Percentiles rank a stretch among this genome's conserved stretches.
These are phyloP conservation scores for Pichia pseudocactophila DNA, from an alignment of 805 yeast genomes.

Conservation along the genomic window DNA sequence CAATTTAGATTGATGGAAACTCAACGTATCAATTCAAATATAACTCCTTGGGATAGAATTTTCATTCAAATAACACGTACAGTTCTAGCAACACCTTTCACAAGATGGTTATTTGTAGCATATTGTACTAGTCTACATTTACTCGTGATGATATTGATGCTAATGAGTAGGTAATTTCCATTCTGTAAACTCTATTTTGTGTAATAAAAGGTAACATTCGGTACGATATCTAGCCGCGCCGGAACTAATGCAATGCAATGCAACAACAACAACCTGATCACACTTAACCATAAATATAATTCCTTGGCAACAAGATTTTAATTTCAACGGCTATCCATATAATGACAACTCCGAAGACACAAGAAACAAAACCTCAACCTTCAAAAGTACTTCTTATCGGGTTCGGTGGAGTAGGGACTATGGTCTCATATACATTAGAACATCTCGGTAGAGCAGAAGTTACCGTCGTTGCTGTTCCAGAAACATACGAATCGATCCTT, in stretches of 20 bases:
- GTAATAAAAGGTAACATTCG: too few species aligned
- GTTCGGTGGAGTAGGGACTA: conserved; percentile 77
- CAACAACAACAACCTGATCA: too few species aligned
- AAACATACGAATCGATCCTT: conserved; percentile 22
- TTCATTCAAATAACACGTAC: conserved; percentile 64
- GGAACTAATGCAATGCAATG: too few species aligned
- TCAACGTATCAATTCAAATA: conserved; percentile 59
- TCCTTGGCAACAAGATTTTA: too few species aligned
- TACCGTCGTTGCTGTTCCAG: conserved; percentile 47
- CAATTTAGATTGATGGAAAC: conserved; percentile 71
- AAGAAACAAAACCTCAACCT: background rate
- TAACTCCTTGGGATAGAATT: conserved; percentile 74
- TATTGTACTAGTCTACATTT: conserved; percentile 73
- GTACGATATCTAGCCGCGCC: too few species aligned
- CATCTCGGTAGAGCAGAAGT: conserved; percentile 38
- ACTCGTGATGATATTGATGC: conserved; percentile 54
- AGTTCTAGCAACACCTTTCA: conserved; percentile 62
- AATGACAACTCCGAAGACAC: too few species aligned
- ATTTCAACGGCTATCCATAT: too few species aligned
- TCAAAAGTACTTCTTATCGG: conserved; percentile 40
- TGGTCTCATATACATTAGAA: conserved; percentile 55
- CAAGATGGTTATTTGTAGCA: conserved; percentile 61
- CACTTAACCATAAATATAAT: too few species aligned
- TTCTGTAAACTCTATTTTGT: too few species aligned
- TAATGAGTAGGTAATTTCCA: background rate